Evolutionary conservation across 2,329 filamentous ascomycete species (phyloP), one percentile per base, ranked within the genome.

Genomic region (Paraphoma chrysanthemicola): DNA sequence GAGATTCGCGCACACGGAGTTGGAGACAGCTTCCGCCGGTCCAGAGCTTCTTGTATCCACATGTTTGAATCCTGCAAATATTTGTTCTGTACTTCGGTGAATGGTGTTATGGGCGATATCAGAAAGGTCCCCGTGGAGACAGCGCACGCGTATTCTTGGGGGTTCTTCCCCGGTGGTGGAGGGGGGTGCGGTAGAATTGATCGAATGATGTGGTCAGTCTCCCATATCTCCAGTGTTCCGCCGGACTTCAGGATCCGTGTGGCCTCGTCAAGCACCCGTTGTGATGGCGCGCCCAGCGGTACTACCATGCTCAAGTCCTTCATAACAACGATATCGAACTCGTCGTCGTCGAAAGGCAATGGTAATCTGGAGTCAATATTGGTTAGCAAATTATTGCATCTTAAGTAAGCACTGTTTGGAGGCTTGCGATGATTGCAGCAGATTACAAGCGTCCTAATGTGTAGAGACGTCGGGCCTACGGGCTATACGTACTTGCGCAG

Each of bases 301-400:
- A 89, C 82, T n/a, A 86, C 85, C 61, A 95, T 82, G 51, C 87
- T 89, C 68, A 92, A 80, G 72, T 97, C 93, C 76, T 97, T 97
- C 70, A 92, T 84, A 82, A 97, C 92, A 67, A 98, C 85, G 41
- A 97, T 83, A 73, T 97, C 92, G 74, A 96, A 97, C 66, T 93
- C 89, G 36, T 85, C 88, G 57, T 92, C 86, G 1, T 87, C 82
- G 62, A 97, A 92, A 0, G 94, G 94, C 68, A 93, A 86, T 0
- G 92, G 91, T 2, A 84, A 44, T 31, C 49, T 52, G 31, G 14
- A 17, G 18, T 5, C 11, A 11, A 12, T 30, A 9, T 46, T 18
- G 6, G 43, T 45, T 39, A 39, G 31, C 16, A 3, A n/a, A 3
- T 42, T 42, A 14, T 42, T 9, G 3, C 16, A 36, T 5, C 5